Conservation (phyloP, 2,329 filamentous ascomycete genomes). For the Xylariaceae sp. region DNA sequence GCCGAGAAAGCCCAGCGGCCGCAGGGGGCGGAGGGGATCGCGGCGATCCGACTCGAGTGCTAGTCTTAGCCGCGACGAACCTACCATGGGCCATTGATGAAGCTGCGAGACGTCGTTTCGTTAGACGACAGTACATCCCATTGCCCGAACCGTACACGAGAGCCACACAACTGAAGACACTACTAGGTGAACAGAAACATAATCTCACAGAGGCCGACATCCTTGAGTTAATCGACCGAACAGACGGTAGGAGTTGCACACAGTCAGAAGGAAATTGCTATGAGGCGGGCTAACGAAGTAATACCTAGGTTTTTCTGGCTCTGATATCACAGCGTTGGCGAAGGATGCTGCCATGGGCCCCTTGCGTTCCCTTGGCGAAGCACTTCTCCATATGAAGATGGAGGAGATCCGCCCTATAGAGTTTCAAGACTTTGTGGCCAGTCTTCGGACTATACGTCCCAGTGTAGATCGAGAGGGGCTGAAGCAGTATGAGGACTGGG, state of each 20-base stretch:
- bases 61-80: slow-evolving; percentile 93
- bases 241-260: slow-evolving; percentile 58
- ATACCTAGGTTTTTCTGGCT: slow-evolving; percentile 81
- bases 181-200: slow-evolving; percentile 86
- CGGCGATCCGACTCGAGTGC: slow-evolving; percentile 79
- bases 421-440: slow-evolving; percentile 76
- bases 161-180: slow-evolving; percentile 67
- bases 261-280: not conserved
- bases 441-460: slow-evolving; percentile 77
- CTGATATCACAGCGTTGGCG: slow-evolving; percentile 90
- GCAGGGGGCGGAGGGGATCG: slow-evolving; percentile 63
- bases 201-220: slow-evolving; percentile 67
- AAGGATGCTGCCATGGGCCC: slow-evolving; percentile 99
- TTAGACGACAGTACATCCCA: slow-evolving; percentile 91
- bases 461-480: slow-evolving; percentile 82
- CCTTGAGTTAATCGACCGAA: slow-evolving; percentile 65
- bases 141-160: slow-evolving; percentile 81
- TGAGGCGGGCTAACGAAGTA: slow-evolving; percentile 5
- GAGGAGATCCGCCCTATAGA: slow-evolving; percentile 88
- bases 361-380: slow-evolving; percentile 81
- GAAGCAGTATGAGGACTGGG: slow-evolving; percentile 91
- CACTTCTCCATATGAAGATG: slow-evolving; percentile 82
- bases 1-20: slow-evolving; percentile 62
- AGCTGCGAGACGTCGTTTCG: slow-evolving; percentile 83
- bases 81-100: slow-evolving; percentile 97